phyloP scores from a whole-genome alignment of 441 rosid species.

The Cnidoscolus chayamansa region DNA sequence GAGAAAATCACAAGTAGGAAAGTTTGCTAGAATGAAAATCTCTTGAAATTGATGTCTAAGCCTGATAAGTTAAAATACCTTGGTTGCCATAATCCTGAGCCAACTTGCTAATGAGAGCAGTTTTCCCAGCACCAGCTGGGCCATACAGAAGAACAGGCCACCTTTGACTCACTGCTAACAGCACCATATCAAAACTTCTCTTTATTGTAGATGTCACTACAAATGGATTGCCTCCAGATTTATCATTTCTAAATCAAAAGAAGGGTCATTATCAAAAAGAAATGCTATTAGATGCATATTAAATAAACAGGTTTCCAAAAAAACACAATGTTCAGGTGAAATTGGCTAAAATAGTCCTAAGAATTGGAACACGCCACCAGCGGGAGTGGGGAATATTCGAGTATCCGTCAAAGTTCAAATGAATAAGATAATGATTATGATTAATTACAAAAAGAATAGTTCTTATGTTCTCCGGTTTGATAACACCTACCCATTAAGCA shows the following conservation, averaged over 20 bases:
- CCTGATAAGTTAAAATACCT: constrained; percentile 44
- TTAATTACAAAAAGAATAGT: neutral
- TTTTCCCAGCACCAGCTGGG: constrained; percentile 88
- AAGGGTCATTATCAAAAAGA: constrained; percentile 11
- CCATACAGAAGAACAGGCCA: constrained; percentile 97
- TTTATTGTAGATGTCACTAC: constrained; percentile 53
- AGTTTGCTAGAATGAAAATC: neutral
- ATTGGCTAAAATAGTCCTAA: neutral
- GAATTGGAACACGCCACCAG: neutral
- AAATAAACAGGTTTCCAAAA: neutral
- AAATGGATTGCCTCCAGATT: constrained; percentile 49
- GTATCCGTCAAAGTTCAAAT: neutral
- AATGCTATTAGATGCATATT: constrained; percentile 6
- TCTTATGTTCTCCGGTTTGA: constrained; percentile 11
- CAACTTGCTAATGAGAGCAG: constrained; percentile 78
- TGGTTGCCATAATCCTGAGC: constrained; percentile 64
- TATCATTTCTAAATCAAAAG: constrained; percentile 50
- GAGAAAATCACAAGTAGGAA: neutral
- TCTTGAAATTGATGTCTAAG: neutral
- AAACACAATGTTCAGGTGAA: neutral
- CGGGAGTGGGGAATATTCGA: neutral
- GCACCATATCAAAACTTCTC: constrained; percentile 77
- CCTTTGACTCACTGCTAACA: constrained; percentile 79
- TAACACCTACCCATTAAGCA: constrained; percentile 43
- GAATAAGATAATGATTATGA: neutral